These are phyloP conservation scores for Chondrus crispus DNA, from an alignment of 23 red algal genomes.

Conservation along the genomic window DNA sequence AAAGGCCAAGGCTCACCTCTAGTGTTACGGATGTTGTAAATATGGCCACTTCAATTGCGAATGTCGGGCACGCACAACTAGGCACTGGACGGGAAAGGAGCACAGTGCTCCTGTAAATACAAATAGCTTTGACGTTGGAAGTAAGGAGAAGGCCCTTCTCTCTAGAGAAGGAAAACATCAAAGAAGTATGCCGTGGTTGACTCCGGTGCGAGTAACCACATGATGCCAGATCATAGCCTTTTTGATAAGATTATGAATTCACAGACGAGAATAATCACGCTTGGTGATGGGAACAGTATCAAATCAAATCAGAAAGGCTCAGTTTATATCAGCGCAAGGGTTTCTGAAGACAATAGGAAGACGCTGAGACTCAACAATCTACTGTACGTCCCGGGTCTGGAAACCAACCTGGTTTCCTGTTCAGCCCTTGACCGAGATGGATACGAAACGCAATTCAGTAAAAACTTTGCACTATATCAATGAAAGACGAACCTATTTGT, in stretches of 20 bases:
- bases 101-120: background rate
- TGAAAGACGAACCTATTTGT: background rate
- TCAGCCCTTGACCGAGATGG: background rate
- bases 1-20: background rate
- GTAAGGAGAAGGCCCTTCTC: background rate
- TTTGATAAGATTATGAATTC: background rate
- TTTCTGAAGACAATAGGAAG: too few species aligned
- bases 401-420: background rate
- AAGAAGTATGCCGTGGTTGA: background rate
- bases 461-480: background rate
- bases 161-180: background rate
- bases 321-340: background rate
- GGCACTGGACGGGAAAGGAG: background rate
- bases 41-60: background rate
- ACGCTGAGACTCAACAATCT: background rate
- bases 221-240: background rate
- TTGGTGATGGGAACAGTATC: background rate
- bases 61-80: background rate
- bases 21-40: background rate
- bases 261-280: background rate
- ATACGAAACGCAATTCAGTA: background rate
- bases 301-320: background rate
- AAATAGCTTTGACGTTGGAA: background rate
- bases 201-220: background rate
- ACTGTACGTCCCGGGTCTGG: background rate